Conservation (phyloP, 257 asterid species). For the Nyctanthes arbortristis region DNA sequence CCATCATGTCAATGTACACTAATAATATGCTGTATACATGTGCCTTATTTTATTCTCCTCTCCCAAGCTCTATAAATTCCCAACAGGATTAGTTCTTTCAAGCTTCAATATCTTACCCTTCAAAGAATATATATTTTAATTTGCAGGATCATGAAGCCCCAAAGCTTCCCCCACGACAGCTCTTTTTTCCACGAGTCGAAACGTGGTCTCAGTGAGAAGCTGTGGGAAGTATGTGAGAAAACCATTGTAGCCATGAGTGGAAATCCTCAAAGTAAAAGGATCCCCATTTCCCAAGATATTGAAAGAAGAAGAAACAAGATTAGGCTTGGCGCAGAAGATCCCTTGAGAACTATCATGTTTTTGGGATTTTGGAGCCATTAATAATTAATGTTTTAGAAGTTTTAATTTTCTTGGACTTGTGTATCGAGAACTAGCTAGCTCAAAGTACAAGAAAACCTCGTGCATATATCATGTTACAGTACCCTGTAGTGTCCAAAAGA, state of each 20-base stretch:
- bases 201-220: slow-evolving; percentile 26
- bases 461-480: not conserved
- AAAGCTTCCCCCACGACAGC: slow-evolving; percentile 27
- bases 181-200: slow-evolving; percentile 28
- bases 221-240: slow-evolving; percentile 18
- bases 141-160: slow-evolving; percentile 46
- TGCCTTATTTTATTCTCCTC: not conserved
- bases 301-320: slow-evolving; percentile 50
- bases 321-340: slow-evolving; percentile 50
- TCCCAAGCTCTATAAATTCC: slow-evolving; percentile 31
- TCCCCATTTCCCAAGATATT: slow-evolving; percentile 25
- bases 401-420: not conserved
- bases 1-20: not conserved
- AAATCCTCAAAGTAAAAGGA: not conserved
- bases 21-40: too few relatives aligned
- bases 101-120: slow-evolving; percentile 21
- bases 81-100: slow-evolving; percentile 4
- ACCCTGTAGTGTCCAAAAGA: not conserved
- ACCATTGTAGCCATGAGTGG: slow-evolving; percentile 15
- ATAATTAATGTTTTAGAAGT: not conserved
- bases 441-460: not conserved
- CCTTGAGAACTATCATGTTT: slow-evolving; percentile 64
- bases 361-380: slow-evolving; percentile 61
- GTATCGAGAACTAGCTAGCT: not conserved
- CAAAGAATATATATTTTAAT: not conserved